Evolutionary conservation across 2,329 filamentous ascomycete species (phyloP).

Genomic region (Alternaria sp.): DNA sequence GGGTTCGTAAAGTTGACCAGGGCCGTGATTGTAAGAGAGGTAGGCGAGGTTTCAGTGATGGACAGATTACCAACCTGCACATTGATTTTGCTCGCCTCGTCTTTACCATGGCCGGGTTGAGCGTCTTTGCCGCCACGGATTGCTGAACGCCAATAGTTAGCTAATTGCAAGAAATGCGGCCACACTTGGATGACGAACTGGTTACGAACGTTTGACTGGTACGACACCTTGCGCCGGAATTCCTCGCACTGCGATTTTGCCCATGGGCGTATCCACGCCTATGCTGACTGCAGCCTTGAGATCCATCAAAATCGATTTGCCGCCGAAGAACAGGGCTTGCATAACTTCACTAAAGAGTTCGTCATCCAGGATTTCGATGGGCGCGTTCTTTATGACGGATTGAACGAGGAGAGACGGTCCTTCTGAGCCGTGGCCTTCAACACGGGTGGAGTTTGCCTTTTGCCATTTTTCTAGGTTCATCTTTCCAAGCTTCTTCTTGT

Average conservation of each 20-base stretch:
- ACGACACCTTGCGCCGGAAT: conserved; percentile 86
- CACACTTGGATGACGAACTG: conserved; percentile 55
- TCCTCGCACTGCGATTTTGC: conserved; percentile 79
- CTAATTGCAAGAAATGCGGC: conserved; percentile 26
- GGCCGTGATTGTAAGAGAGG: conserved; percentile 75
- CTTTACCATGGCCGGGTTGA: conserved; percentile 37
- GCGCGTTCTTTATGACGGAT: conserved; percentile 78
- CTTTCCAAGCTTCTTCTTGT: conserved; percentile 78
- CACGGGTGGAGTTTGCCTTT: conserved; percentile 77
- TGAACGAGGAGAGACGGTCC: conserved; percentile 74
- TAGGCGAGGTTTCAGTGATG: conserved; percentile 75
- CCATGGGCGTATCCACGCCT: conserved; percentile 80
- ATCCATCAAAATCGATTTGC: conserved; percentile 71
- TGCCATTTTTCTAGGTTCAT: conserved; percentile 86
- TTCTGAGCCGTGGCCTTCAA: conserved; percentile 65
- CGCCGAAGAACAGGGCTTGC: conserved; percentile 80
- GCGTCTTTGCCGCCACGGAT: conserved; percentile 59
- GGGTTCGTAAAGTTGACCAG: conserved; percentile 88
- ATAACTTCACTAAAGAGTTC: conserved; percentile 82
- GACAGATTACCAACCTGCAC: conserved; percentile 76
- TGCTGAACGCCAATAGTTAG: conserved; percentile 49
- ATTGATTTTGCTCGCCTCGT: conserved; percentile 61
- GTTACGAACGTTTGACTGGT: conserved; percentile 90
- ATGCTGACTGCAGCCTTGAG: conserved; percentile 85
- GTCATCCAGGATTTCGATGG: conserved; percentile 81